phyloP scores from a whole-genome alignment of 371 early-diverging fungal species.

The Blyttiomyces sp. region DNA sequence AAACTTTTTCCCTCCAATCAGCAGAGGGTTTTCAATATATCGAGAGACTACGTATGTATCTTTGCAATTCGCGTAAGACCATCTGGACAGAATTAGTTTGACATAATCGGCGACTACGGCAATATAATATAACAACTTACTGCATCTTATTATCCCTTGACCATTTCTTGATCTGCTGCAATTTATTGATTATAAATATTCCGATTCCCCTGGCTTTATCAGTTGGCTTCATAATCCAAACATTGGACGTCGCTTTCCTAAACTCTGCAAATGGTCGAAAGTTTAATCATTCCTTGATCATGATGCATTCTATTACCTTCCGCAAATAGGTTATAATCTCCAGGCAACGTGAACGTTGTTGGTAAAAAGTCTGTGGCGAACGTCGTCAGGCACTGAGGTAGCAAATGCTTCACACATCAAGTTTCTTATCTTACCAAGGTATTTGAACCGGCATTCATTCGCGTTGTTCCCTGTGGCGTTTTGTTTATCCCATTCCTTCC shows the following conservation, averaged over 20 bases:
- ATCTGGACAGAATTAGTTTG: slow-evolving; percentile 7
- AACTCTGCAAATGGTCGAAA: slow-evolving; percentile 25
- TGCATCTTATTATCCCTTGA: slow-evolving; percentile 43
- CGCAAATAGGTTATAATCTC: slow-evolving; percentile 51
- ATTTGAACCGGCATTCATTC: slow-evolving; percentile 23
- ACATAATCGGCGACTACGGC: not conserved
- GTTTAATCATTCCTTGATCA: not conserved
- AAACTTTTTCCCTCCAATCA: slow-evolving; percentile 53
- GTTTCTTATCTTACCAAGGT: slow-evolving; percentile 22
- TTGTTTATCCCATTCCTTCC: slow-evolving; percentile 42
- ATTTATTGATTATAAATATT: slow-evolving; percentile 51
- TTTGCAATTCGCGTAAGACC: slow-evolving; percentile 48
- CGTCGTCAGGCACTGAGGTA: not conserved
- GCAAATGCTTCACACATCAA: not conserved
- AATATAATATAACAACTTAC: slow-evolving; percentile 6
- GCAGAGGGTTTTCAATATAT: slow-evolving; percentile 48
- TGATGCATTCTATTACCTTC: slow-evolving; percentile 34
- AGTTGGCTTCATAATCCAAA: slow-evolving; percentile 56
- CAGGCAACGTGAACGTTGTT: slow-evolving; percentile 44
- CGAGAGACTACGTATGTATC: slow-evolving; percentile 48
- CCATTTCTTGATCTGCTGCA: slow-evolving; percentile 49
- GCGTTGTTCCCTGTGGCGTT: slow-evolving; percentile 7
- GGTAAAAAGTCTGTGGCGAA: slow-evolving; percentile 43
- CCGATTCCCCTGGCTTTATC: slow-evolving; percentile 54
- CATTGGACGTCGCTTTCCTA: slow-evolving; percentile 36